Percentiles rank a stretch among this genome's conserved stretches.
These are phyloP conservation scores for Acer saccharum DNA, from an alignment of 345 rosid genomes.

Conservation along the genomic window DNA sequence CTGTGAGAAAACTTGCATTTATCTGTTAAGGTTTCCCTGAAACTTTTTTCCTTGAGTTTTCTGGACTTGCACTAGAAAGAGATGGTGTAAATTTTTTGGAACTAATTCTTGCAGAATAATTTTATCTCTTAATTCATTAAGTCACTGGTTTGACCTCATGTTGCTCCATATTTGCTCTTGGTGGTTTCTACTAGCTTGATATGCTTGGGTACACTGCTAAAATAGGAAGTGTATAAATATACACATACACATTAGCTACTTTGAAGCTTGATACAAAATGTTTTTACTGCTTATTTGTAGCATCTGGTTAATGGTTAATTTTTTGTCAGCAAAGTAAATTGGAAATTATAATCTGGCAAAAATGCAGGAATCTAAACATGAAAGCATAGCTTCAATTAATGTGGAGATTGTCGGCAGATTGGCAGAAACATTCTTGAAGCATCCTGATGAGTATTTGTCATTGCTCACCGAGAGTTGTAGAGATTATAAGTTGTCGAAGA, in stretches of 20 bases:
- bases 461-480: slow-evolving; percentile 59
- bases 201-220: neutral
- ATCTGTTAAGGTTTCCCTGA: neutral
- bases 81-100: neutral
- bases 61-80: neutral
- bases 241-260: neutral
- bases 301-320: neutral
- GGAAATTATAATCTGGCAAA: slow-evolving; percentile 28
- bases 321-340: slow-evolving; percentile 20
- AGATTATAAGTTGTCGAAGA: slow-evolving; percentile 55
- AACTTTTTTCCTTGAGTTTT: neutral
- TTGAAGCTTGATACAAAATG: neutral
- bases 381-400: slow-evolving; percentile 49
- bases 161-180: neutral
- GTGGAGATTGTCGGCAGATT: slow-evolving; percentile 61
- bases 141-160: neutral
- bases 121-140: neutral
- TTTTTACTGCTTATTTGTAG: neutral
- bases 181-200: slow-evolving; percentile 7
- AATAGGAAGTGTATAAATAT: neutral
- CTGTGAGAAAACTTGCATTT: neutral
- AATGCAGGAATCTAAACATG: slow-evolving; percentile 54
- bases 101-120: neutral
- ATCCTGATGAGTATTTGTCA: slow-evolving; percentile 52
- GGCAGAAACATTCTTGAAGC: slow-evolving; percentile 49